Base-by-base conservation (phyloP, 2,329 filamentous ascomycete genomes). In the Seiridium cupressi region DNA sequence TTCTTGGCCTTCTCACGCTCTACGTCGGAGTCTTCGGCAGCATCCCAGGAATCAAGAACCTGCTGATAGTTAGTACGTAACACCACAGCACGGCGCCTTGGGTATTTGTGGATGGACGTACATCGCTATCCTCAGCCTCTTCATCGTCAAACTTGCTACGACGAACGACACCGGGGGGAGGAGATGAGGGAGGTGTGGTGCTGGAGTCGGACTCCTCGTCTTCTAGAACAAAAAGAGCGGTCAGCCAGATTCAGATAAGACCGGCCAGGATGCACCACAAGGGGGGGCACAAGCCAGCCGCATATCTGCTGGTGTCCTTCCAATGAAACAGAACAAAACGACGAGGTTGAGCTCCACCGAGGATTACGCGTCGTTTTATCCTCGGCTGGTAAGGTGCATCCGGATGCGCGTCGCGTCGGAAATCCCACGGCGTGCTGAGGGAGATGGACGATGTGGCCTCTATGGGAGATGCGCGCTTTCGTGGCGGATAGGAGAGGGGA, bases 41-140 rank as follows among this genome's bases (percentile, higher is more conserved):
- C 94, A 71, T 98, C 93, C 95, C 95, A 99, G 40, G 92, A 94
- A 62, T 99, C 95, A 72, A 97, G 86, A 60, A 98, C 92, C 89
- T 97, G 65, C 3, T 13, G 48, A 5, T 2, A 10, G 53, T 42
- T 36, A 36, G 57, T 11, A 31, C 26, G 11, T 3, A 32, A 10
- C 10, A 11, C 3, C 26, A 8, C 7, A 5, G 26, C 47, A 35
- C 10, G 26, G 44, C 26, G 13, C 4, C 2, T 18, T 46, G 44
- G 44, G n/a, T 10, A 5, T 31, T 3, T 49, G 46, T 48, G 18
- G 18, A 26, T 26, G 38, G 49, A 42, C 60, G 36, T 55, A 62
- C 60, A 55, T 62, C 60, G 42, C 58, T 62, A 35, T 62, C 60
- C 18, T 54, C 49, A 26, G 18, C 56, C 46, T 62, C 60, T 44